phyloP scores from a whole-genome alignment of 495 filamentous ascomycete genomes.

The Hypoxylon fuscum region DNA sequence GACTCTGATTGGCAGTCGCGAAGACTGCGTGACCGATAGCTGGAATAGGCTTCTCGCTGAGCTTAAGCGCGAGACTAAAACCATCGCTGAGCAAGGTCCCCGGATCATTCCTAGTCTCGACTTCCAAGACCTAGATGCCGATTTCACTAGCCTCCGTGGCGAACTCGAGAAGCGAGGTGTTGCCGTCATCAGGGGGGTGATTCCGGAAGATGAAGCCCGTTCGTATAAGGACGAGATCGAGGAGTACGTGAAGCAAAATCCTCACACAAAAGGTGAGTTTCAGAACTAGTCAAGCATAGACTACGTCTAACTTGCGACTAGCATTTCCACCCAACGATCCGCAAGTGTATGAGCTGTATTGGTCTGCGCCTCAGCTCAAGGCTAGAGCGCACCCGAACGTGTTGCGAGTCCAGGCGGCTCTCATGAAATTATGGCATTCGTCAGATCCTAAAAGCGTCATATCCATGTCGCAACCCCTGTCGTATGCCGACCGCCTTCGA shows the following conservation, averaged over 20 bases:
- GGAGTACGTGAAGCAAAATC: conserved; percentile 70
- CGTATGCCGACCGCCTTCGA: conserved; percentile 84
- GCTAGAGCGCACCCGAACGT: conserved; percentile 78
- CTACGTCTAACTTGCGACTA: conserved; percentile 47
- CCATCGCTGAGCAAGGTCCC: conserved; percentile 50
- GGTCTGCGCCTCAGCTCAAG: conserved; percentile 78
- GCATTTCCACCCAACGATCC: conserved; percentile 64
- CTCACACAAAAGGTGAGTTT: conserved; percentile 58
- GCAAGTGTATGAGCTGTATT: conserved; percentile 89
- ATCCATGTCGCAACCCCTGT: conserved; percentile 67
- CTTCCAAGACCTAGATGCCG: conserved; percentile 62
- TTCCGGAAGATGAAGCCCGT: conserved; percentile 67
- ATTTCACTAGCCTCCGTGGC: conserved; percentile 49
- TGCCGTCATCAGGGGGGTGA: conserved; percentile 69
- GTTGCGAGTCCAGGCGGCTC: conserved; percentile 71
- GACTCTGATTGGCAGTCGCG: conserved; percentile 67
- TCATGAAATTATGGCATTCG: conserved; percentile 80
- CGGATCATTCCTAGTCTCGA: conserved; percentile 66
- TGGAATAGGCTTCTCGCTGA: conserved; percentile 74
- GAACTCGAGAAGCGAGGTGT: conserved; percentile 71
- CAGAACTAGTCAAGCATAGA: not conserved
- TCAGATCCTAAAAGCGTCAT: conserved; percentile 65
- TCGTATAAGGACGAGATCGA: conserved; percentile 65
- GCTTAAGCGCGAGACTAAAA: conserved; percentile 63
- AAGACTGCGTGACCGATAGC: conserved; percentile 66